Evolutionary conservation across 805 yeast genomes (phyloP), one percentile per base, ranked within the genome.

Genomic region (Yamadazyma paraphyllophila): DNA sequence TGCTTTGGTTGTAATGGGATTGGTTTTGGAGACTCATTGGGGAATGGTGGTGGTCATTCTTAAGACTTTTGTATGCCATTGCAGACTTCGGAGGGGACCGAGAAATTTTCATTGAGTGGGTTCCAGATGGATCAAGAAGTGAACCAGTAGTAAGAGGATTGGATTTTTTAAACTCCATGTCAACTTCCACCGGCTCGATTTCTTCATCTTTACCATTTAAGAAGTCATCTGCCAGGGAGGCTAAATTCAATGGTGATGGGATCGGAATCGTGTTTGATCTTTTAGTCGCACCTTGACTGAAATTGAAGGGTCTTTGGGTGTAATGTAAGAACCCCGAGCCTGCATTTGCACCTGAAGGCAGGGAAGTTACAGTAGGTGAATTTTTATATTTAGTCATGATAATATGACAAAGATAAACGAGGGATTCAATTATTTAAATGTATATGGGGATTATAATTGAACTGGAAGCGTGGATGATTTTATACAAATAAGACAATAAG

Each of bases 161-260:
- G 2, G 37, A 9, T 11, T 33, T 29, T 16, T 33, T 34, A 11
- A 13, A 16, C 3, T 42, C 40, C 13, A 36, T 16, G n/a, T 42
- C 36, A 16, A 41, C 26, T 20, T 36, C 45, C 11, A 39, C 31
- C 25, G 47, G 38, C 14, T 43, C 27, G 25, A 43, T 26, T 16
- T 39, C 43, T 12, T 25, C 14, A 9, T 35, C 37, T 12, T n/a
- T 13, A 34, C 38, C 47, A 8, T 42, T 38, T 3, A 25, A 4
- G 26, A 34, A 31, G 27, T 48, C 46, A 16, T 33, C 13, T 16
- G 39, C 29, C 42, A 26, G 35, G 9, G 25, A 30, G n/a, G 46
- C 36, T 15, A 49, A 41, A 36, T 49, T 49, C 17, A 49, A 43
- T n/a, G 52, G 50, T 4, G 50, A 41, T n/a, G 52, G 52, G 17